These are phyloP conservation scores for Graphilbum ipis-grandicollis DNA, from an alignment of 2,329 filamentous ascomycete genomes.

Conservation along the genomic window DNA sequence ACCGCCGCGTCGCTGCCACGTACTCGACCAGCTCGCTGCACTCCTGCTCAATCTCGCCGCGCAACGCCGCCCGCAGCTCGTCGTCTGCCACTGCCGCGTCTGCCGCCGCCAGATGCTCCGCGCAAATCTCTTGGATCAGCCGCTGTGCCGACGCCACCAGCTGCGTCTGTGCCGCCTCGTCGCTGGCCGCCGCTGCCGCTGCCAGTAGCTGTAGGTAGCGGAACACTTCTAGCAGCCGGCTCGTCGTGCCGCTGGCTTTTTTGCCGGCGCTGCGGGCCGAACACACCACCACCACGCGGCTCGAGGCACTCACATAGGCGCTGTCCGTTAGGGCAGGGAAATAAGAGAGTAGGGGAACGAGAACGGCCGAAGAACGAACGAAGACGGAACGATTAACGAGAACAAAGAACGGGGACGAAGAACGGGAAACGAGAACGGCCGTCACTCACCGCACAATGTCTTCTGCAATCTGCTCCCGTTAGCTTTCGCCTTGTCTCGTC, in stretches of 20 bases:
- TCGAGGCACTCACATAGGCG: conserved; percentile 19
- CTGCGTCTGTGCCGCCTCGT: conserved; percentile 32
- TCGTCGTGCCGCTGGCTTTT: conserved; percentile 89
- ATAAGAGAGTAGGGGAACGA: too few relatives aligned
- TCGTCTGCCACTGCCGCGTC: conserved; percentile 41
- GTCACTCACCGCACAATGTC: conserved; percentile 9
- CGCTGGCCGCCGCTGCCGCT: conserved; percentile 25
- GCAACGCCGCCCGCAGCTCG: conserved; percentile 39
- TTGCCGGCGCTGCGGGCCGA: conserved; percentile 89
- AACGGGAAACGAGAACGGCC: not conserved
- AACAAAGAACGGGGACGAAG: not conserved
- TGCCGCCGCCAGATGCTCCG: conserved; percentile 64
- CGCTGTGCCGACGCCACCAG: conserved; percentile 48
- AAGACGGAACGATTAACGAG: too few relatives aligned
- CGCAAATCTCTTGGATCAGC: conserved; percentile 64
- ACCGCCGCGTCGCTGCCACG: conserved; percentile 43
- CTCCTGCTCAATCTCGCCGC: conserved; percentile 54
- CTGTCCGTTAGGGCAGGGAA: conserved; percentile 4
- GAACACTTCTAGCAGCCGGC: conserved; percentile 53
- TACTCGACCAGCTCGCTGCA: conserved; percentile 69
- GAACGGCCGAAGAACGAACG: too few relatives aligned
- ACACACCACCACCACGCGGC: conserved; percentile 82
- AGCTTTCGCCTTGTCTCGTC: not conserved
- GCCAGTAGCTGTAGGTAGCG: conserved; percentile 36
- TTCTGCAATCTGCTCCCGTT: conserved; percentile 13